A percentile compares a stretch with the other conserved stretches of the same genome.
Evolutionary conservation across 164 flowering plant species (phyloP).

Genomic region (Protea cynaroides): DNA sequence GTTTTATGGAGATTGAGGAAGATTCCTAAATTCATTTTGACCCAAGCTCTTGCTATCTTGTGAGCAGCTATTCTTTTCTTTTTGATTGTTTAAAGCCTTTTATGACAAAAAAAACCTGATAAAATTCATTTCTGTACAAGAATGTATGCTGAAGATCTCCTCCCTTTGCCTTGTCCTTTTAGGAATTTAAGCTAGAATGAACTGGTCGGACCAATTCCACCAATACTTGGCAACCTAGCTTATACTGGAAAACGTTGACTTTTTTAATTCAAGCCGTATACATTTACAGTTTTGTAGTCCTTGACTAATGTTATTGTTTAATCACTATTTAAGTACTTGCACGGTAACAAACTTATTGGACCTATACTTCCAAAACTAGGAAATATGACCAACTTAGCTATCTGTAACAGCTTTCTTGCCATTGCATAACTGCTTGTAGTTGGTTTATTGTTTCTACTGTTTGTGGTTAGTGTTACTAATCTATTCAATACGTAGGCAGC

Average conservation of each 20-base stretch:
- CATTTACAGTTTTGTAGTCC: neutral
- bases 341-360: slow-evolving; percentile 84
- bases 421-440: neutral
- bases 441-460: neutral
- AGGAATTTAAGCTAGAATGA: slow-evolving; percentile 93
- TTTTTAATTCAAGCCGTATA: neutral
- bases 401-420: slow-evolving; percentile 44
- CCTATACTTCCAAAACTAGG: slow-evolving; percentile 90
- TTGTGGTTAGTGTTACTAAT: no score
- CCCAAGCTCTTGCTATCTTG: slow-evolving; percentile 97
- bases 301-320: neutral
- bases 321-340: slow-evolving; percentile 53
- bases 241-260: slow-evolving; percentile 91
- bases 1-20: slow-evolving; percentile 73
- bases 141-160: no score
- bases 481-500: slow-evolving; percentile 46
- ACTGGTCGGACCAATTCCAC: slow-evolving; percentile 77
- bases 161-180: neutral
- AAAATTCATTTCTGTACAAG: no score
- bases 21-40: slow-evolving; percentile 85
- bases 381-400: slow-evolving; percentile 92
- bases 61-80: slow-evolving; percentile 26
- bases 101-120: no score
- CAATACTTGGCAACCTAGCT: slow-evolving; percentile 79
- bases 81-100: no score